A percentile compares a stretch with the other conserved stretches of the same genome.
Evolutionary conservation across 768 basidiomycete genomes (phyloP).

Genomic region (Russula lepida): DNA sequence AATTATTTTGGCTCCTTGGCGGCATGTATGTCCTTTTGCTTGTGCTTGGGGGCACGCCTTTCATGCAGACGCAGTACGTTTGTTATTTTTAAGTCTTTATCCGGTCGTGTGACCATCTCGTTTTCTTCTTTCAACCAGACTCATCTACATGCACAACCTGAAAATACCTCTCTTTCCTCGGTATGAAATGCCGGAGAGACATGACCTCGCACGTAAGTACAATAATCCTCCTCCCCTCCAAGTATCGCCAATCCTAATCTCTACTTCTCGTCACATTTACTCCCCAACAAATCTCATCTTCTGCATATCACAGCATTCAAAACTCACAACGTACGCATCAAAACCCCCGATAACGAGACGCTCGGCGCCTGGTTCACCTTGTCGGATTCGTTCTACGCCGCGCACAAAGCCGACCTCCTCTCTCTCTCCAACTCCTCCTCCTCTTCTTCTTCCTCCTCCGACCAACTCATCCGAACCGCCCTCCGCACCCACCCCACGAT

Average conservation of each 20-base stretch:
- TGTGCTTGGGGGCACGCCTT: slow-evolving; percentile 46
- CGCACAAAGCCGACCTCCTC: slow-evolving; percentile 28
- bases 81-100: not conserved
- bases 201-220: slow-evolving; percentile 71
- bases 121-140: slow-evolving; percentile 25
- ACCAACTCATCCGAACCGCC: slow-evolving; percentile 43
- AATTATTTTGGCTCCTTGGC: slow-evolving; percentile 34
- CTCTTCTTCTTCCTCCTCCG: slow-evolving; percentile 24
- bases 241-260: not conserved
- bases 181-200: slow-evolving; percentile 62
- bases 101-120: slow-evolving; percentile 25
- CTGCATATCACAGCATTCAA: slow-evolving; percentile 32
- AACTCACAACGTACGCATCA: slow-evolving; percentile 60
- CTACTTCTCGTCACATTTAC: not conserved
- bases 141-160: slow-evolving; percentile 59
- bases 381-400: slow-evolving; percentile 49
- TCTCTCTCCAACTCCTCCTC: slow-evolving; percentile 28
- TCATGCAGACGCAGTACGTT: slow-evolving; percentile 62
- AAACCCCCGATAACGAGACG: slow-evolving; percentile 66
- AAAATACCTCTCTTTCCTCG: slow-evolving; percentile 54
- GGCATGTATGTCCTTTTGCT: slow-evolving; percentile 46
- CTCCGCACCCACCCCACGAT: slow-evolving; percentile 58
- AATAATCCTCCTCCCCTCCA: no score
- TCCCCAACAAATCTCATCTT: not conserved
- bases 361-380: slow-evolving; percentile 85